A percentile compares a stretch with the other conserved stretches of the same genome.
These are phyloP conservation scores for Dryas drummondii DNA, from an alignment of 306 rosid species.

Conservation along the genomic window DNA sequence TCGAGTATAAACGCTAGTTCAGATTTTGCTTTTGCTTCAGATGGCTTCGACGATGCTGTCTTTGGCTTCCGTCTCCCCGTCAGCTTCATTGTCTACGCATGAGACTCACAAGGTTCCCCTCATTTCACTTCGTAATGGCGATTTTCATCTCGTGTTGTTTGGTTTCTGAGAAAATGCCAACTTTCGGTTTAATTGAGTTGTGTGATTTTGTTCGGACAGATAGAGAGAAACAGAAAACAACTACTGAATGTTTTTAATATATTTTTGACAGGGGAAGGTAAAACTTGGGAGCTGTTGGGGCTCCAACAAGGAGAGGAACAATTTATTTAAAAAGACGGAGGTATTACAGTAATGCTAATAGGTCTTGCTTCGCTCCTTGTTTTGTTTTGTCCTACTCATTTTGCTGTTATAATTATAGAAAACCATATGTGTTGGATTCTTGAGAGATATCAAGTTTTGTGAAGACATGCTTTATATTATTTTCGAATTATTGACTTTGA, in stretches of 20 bases:
- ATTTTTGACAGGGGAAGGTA: conserved; percentile 43
- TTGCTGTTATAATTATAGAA: no score
- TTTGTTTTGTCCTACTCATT: no score
- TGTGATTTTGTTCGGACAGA: neutral
- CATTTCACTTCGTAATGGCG: neutral
- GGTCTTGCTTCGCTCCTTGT: no score
- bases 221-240: neutral
- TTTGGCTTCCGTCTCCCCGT: conserved; percentile 42
- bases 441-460: no score
- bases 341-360: conserved; percentile 18
- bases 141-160: neutral
- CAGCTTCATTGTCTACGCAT: conserved; percentile 45
- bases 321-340: conserved; percentile 37
- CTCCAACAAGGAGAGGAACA: conserved; percentile 38
- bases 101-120: conserved; percentile 49
- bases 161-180: conserved; percentile 16
- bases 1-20: neutral
- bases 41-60: conserved; percentile 69
- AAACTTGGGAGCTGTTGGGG: conserved; percentile 46
- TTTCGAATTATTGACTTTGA: no score
- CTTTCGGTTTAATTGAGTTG: neutral
- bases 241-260: neutral
- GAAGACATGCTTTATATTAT: no score
- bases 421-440: no score
- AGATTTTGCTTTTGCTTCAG: conserved; percentile 4